Base-by-base conservation (phyloP, 1,284 basidiomycete species). In the Cronartium ribicola region DNA sequence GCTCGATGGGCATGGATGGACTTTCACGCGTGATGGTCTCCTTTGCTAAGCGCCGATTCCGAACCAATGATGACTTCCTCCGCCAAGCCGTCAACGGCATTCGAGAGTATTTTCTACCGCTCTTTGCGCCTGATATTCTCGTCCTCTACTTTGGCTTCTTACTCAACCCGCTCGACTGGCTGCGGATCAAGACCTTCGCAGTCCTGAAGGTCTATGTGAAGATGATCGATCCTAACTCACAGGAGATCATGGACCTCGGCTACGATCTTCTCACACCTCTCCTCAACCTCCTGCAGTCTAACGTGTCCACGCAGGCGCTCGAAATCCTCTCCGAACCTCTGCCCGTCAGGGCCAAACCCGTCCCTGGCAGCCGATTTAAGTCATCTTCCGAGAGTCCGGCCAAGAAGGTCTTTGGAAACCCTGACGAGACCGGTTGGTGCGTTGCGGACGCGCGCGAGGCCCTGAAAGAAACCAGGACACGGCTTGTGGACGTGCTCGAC, bases 391-490 rank as follows among this genome's bases (percentile, higher is more conserved):
- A 61, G 7, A 40, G 22, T 7, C 37, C 22, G 29, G 64, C 43
- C 2, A 73, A 73, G 8, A 87, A 88, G 46, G 85, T 94, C 11
- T 94, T 94, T 79, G 91, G 92, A 8, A 84, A 89, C 22, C 88
- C 92, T 1, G 85, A 89, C 74, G 86, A 88, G 63, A 90, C 89
- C 1, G 93, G 92, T 8, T 95, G 92, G 93, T 90, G 87, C 78
- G 85, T 94, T 51, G 86, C 90, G 13, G 87, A 87, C 77, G 84
- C 87, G 1, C 86, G 88, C 70, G 83, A 84, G 40, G 84, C 87
- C 37, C 85, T 87, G 37, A 85, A 86, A 2, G 83, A 84, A 14
- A 92, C 90, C 77, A 86, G 90, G 65, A 83, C 85, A 66, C 93
- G 93, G 78, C 85, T 94, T 76, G 85, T 88, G 80, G 89, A 89